Base-by-base conservation (phyloP, 192 early-diverging fungal species). In the Coemansia furcata region DNA sequence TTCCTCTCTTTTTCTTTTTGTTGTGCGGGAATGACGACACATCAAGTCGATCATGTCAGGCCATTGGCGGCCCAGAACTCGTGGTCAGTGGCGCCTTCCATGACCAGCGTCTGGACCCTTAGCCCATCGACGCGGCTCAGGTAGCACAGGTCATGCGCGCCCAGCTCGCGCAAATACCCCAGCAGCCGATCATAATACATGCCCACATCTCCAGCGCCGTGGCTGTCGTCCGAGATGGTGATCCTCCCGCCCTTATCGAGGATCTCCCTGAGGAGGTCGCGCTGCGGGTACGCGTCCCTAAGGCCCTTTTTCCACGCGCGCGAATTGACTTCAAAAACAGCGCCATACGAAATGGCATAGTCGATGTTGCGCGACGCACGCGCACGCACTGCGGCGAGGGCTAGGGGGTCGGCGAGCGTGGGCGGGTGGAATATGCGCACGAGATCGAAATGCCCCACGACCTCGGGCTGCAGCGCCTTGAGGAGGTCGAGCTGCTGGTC, bases 361-460 rank as follows among this genome's bases (percentile, higher is more conserved):
- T 92, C 91, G 36, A 97, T 87, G 74, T 99, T 99, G 60, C 96
- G 85, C 44, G 71, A 30, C 9, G 91, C 86, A 35, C 73, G 76
- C 35, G 14, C 52, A 68, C 85, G 84, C 29, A 92, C 85, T 38
- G 85, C 71, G 17, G 60, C 59, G 19, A 38, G 2, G 6, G 10
- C 30, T 3, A 82, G 68, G 40, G 76, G 78, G 52, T 85, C 75
- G 9, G 49, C 55, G 14, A 79, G 59, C 58, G 9, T 68, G 47
- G 67, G 79, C 81, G 85, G 86, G 14, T 89, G 85, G 82, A 90
- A 99, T 32, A 97, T 91, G 21, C 94, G 86, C 4, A 97, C 85
- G 55, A 99, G 79, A 72, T 99, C 97, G 82, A 99, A 95, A 76
- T 99, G 97, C 0, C 95, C 97, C n/a, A 99, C 82, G 0, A 98